Percentiles rank a stretch among this genome's conserved stretches.
Evolutionary conservation across 2,329 filamentous ascomycete genomes (phyloP).

Genomic region (Shiraia bambusicola): DNA sequence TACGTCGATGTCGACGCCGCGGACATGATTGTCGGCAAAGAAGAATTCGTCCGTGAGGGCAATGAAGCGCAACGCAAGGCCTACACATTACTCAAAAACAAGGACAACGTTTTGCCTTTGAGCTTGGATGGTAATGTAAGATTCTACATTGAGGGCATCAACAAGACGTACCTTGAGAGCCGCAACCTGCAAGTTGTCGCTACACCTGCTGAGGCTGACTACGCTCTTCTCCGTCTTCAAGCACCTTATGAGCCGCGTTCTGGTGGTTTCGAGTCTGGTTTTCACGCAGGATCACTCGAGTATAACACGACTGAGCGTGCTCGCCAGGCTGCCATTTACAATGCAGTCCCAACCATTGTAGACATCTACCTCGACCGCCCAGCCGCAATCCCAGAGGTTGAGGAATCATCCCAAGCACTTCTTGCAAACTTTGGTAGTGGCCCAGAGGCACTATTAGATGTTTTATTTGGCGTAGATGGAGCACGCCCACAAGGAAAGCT

Average conservation of each 20-base stretch:
- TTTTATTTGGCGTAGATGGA: slow-evolving; percentile 43
- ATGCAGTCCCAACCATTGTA: slow-evolving; percentile 44
- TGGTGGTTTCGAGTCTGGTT: slow-evolving; percentile 46
- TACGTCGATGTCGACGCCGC: slow-evolving; percentile 52
- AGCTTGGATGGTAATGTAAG: slow-evolving; percentile 20
- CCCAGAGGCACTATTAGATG: slow-evolving; percentile 48
- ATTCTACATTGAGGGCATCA: slow-evolving; percentile 42
- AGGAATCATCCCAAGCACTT: slow-evolving; percentile 42
- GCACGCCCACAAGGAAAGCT: slow-evolving; percentile 47
- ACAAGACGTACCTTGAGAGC: slow-evolving; percentile 32
- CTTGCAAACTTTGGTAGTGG: slow-evolving; percentile 47
- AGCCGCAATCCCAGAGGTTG: slow-evolving; percentile 48
- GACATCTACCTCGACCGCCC: slow-evolving; percentile 51
- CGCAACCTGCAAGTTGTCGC: slow-evolving; percentile 39
- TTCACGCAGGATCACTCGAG: slow-evolving; percentile 47
- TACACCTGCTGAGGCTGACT: slow-evolving; percentile 44
- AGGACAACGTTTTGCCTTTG: slow-evolving; percentile 34
- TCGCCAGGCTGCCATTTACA: slow-evolving; percentile 45
- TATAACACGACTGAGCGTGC: slow-evolving; percentile 45
- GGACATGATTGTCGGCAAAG: slow-evolving; percentile 47
- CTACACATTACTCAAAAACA: slow-evolving; percentile 43
- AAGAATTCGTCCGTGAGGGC: slow-evolving; percentile 46
- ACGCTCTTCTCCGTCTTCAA: slow-evolving; percentile 45
- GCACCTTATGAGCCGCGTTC: slow-evolving; percentile 47
- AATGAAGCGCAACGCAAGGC: slow-evolving; percentile 43